Evolutionary conservation across 225 moss, liverwort and hornwort genomes (phyloP).

Genomic region (Bryum argenteum): DNA sequence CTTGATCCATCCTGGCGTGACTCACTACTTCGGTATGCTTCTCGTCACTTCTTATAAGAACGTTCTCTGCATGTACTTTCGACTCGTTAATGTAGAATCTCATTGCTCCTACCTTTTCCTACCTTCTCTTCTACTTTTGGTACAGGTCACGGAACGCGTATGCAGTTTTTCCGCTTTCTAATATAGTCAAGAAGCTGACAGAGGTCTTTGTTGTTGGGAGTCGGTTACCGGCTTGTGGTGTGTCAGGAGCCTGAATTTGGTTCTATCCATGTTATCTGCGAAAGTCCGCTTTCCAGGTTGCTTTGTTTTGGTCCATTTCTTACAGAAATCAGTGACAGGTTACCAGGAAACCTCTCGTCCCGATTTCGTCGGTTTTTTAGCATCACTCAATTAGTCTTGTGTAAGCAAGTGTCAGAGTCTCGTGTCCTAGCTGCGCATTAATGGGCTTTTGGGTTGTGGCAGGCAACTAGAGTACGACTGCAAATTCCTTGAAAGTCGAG

Average conservation of each 20-base stretch:
- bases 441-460: slow-evolving; percentile 33
- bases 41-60: neutral
- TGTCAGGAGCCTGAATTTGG: neutral
- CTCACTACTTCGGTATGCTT: slow-evolving; percentile 78
- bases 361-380: neutral
- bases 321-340: neutral
- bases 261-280: neutral
- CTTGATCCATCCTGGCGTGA: slow-evolving; percentile 99
- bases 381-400: no score
- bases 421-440: neutral
- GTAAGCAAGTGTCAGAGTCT: neutral
- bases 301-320: slow-evolving; percentile 2
- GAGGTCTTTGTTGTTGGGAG: neutral
- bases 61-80: slow-evolving; percentile 6
- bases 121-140: neutral
- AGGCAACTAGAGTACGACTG: slow-evolving; percentile 97
- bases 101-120: neutral
- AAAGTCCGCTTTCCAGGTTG: neutral
- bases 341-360: neutral
- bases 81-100: neutral
- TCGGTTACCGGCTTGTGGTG: neutral
- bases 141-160: neutral
- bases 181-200: neutral
- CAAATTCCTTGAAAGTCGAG: slow-evolving; percentile 89
- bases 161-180: neutral